A percentile compares a stretch with the other conserved stretches of the same genome.
Conservation (phyloP, 768 basidiomycete genomes). For the Rhodosporidiobolus sp. region DNA sequence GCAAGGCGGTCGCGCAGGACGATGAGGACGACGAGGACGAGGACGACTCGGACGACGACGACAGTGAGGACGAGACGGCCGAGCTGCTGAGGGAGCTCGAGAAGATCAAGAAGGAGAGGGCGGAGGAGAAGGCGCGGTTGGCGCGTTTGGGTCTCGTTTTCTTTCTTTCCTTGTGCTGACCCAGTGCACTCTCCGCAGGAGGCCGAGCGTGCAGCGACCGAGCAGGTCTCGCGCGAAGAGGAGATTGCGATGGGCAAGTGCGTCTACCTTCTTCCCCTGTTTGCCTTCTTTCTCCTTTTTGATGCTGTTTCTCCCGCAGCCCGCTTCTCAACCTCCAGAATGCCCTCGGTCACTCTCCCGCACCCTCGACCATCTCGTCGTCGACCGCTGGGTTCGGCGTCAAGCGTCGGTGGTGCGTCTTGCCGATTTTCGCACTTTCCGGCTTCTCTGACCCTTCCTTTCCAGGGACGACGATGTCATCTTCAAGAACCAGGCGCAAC, state of each 20-base stretch:
- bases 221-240: slow-evolving; percentile 60
- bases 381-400: slow-evolving; percentile 31
- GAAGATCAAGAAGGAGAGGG: slow-evolving; percentile 93
- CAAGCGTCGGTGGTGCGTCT: slow-evolving; percentile 36
- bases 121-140: slow-evolving; percentile 77
- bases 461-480: slow-evolving; percentile 71
- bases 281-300: background rate
- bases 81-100: slow-evolving; percentile 94
- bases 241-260: slow-evolving; percentile 68
- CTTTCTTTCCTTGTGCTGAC: background rate
- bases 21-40: slow-evolving; percentile 72
- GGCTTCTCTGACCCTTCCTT: too few relatives aligned
- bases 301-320: slow-evolving; percentile 51
- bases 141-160: slow-evolving; percentile 42
- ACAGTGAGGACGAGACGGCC: slow-evolving; percentile 70
- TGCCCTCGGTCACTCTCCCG: slow-evolving; percentile 70
- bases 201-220: slow-evolving; percentile 65
- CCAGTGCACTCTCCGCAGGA: slow-evolving; percentile 54
- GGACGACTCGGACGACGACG: slow-evolving; percentile 80
- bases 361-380: slow-evolving; percentile 46
- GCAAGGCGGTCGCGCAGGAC: slow-evolving; percentile 50
- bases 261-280: background rate
- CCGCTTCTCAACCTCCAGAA: slow-evolving; percentile 87
- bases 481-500: slow-evolving; percentile 95
- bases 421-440: too few relatives aligned